Base-by-base conservation (phyloP, 768 basidiomycete genomes). In the Pleurotus giganteus region DNA sequence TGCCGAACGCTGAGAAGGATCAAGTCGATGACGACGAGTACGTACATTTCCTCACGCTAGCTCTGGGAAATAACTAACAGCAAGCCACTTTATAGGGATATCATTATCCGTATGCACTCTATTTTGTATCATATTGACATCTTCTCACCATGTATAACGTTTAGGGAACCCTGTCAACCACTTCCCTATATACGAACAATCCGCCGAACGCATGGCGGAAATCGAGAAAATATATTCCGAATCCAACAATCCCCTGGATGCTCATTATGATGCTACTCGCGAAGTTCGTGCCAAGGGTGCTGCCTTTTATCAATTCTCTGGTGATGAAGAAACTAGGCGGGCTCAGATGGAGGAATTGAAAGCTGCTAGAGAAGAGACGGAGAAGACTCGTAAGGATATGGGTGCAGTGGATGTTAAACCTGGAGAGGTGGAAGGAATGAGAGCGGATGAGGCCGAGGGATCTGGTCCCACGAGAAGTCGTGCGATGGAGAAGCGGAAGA, bases 251-350 rank as follows among this genome's bases (percentile, higher is more conserved):
- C 89, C 89, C 0, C 76, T 91, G 5, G 76, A 80, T 9, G 69
- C 78, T 2, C 93, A 97, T 68, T 99, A 92, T 66, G 91, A 98
- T 65, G 82, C 91, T 0, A 77, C 82, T 0, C 73, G 71, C 47
- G 96, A 99, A 70, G 85, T 89, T 17, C 89, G 97, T 13, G 83
- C 89, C 11, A 88, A 87, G 67, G 97, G 91, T 41, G 95, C 96
- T 1, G 94, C 84, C 1, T 92, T 89, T 71, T 97, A 96, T 68
- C 89, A 91, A 66, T 95, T 98, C 69, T 91, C 92, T 11, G 80
- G 67, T 2, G 93, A 97, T 61, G 91, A 94, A 63, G 89, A 90
- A 59, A 83, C 81, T 26, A 78, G 97, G 39, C 73, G 72, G 59
- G 73, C 75, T 47, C 87, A 98, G 67, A 91, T 95, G 92, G 91